These are phyloP conservation scores for Orbilia oligospora DNA, from an alignment of 2,329 filamentous ascomycete species.

Conservation along the genomic window DNA sequence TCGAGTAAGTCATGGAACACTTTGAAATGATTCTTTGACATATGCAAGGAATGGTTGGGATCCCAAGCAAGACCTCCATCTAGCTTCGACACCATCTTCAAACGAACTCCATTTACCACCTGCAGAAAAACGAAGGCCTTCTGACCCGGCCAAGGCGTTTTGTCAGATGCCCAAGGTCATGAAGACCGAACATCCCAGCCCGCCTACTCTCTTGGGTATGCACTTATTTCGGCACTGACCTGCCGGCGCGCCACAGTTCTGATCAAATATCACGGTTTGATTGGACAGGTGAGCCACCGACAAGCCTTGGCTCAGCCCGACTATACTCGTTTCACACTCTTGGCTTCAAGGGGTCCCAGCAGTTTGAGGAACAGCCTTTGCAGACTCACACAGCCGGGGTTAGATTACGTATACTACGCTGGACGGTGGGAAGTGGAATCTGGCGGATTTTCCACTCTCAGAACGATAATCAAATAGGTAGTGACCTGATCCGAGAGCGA, in stretches of 20 bases:
- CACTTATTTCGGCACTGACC: conserved; percentile 53
- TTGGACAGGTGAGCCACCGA: conserved; percentile 51
- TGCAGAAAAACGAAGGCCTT: conserved; percentile 39
- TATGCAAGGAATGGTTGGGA: conserved; percentile 10
- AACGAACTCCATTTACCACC: conserved; percentile 17
- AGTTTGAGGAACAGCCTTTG: conserved; percentile 26
- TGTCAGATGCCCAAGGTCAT: conserved; percentile 60
- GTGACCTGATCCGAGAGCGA: conserved; percentile 22
- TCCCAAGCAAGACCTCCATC: not conserved
- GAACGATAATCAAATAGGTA: conserved; percentile 1
- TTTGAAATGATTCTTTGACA: conserved; percentile 34
- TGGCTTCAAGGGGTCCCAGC: conserved; percentile 34
- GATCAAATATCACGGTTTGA: conserved; percentile 5
- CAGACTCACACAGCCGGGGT: conserved; percentile 55
- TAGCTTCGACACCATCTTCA: conserved; percentile 7
- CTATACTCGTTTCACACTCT: conserved; percentile 48
- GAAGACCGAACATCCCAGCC: conserved; percentile 24
- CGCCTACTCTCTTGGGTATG: conserved; percentile 51
- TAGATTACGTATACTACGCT: conserved; percentile 46
- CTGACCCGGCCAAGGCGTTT: conserved; percentile 38
- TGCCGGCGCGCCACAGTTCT: conserved; percentile 56
- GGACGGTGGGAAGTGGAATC: conserved; percentile 6
- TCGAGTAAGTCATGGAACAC: conserved; percentile 16
- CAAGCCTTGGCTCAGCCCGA: conserved; percentile 26
- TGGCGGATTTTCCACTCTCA: conserved; percentile 27